Conservation (phyloP, 2,329 filamentous ascomycete species). For the Xylaria sp. region DNA sequence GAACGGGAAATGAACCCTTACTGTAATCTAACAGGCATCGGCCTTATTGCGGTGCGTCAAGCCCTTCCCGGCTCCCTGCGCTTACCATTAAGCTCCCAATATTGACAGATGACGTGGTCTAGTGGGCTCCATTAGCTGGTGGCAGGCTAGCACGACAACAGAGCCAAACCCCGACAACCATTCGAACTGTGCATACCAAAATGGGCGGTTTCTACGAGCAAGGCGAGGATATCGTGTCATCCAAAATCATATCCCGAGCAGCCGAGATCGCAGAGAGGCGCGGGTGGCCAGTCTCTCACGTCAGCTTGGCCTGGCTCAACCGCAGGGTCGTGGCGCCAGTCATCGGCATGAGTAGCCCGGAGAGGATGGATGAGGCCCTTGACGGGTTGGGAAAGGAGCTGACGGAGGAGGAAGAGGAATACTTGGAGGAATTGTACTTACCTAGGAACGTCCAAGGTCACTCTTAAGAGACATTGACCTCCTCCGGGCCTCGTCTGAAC, state of each 20-base stretch:
- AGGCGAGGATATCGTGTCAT: not conserved
- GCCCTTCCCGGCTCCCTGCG: not conserved
- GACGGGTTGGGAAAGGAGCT: conserved; percentile 2
- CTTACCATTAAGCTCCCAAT: not conserved
- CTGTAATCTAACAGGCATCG: conserved; percentile 43
- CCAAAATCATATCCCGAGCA: not conserved
- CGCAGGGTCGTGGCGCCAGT: not conserved
- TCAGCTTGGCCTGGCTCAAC: conserved; percentile 8
- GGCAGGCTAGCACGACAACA: not conserved
- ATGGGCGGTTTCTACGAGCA: conserved; percentile 1
- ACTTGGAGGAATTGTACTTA: conserved; percentile 12
- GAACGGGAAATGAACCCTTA: conserved; percentile 49
- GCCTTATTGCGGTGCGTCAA: conserved; percentile 15
- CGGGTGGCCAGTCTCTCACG: conserved; percentile 4
- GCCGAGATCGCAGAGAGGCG: conserved; percentile 1
- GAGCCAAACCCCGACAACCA: not conserved
- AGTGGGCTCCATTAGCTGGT: conserved; percentile 17
- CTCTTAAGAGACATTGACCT: too few species aligned
- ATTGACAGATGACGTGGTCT: not conserved
- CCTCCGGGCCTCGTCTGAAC: too few species aligned
- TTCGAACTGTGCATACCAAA: not conserved
- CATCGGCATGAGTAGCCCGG: conserved; percentile 9
- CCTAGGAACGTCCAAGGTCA: conserved; percentile 10
- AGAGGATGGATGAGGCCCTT: conserved; percentile 11
- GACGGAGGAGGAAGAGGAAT: conserved; percentile 5